Conservation (phyloP, 768 basidiomycete genomes). For the Serendipita indica region DNA sequence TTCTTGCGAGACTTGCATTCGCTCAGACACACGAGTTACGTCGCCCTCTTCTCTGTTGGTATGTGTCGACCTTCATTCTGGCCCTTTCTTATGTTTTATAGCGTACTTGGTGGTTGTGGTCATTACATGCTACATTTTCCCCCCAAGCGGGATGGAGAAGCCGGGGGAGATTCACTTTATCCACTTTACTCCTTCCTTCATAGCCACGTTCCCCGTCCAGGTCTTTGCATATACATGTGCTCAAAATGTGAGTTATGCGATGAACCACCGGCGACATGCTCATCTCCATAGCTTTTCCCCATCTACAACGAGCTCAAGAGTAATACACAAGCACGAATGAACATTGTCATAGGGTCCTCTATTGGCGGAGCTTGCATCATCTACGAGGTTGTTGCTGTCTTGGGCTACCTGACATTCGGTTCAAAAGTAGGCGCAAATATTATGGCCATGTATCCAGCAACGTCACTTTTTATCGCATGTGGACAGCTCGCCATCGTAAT, state of each 20-base stretch:
- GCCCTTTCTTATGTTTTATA: constrained; percentile 21
- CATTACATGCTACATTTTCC: constrained; percentile 62
- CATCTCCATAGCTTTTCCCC: constrained; percentile 57
- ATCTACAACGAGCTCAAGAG: constrained; percentile 79
- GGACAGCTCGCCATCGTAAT: constrained; percentile 88
- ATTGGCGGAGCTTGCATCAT: constrained; percentile 72
- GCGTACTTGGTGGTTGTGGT: constrained; percentile 72
- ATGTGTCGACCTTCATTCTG: constrained; percentile 22
- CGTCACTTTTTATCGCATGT: constrained; percentile 80
- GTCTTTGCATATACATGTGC: constrained; percentile 87
- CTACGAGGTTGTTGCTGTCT: constrained; percentile 78
- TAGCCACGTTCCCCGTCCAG: constrained; percentile 83
- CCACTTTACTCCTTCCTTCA: constrained; percentile 60
- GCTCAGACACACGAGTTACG: constrained; percentile 78
- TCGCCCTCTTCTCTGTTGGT: constrained; percentile 84
- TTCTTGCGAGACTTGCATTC: constrained; percentile 76
- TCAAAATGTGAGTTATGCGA: constrained; percentile 54
- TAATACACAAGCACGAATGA: constrained; percentile 74
- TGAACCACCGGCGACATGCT: no score
- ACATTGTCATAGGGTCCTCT: constrained; percentile 70
- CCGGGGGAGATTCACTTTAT: constrained; percentile 56
- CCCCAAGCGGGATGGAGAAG: constrained; percentile 44
- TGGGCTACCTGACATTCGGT: constrained; percentile 91
- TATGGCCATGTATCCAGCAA: constrained; percentile 86
- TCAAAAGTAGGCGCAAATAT: constrained; percentile 82